Percentiles rank a stretch among this genome's conserved stretches.
Conservation (phyloP, 345 rosid species). For the Psidium friedrichsthalianum region DNA sequence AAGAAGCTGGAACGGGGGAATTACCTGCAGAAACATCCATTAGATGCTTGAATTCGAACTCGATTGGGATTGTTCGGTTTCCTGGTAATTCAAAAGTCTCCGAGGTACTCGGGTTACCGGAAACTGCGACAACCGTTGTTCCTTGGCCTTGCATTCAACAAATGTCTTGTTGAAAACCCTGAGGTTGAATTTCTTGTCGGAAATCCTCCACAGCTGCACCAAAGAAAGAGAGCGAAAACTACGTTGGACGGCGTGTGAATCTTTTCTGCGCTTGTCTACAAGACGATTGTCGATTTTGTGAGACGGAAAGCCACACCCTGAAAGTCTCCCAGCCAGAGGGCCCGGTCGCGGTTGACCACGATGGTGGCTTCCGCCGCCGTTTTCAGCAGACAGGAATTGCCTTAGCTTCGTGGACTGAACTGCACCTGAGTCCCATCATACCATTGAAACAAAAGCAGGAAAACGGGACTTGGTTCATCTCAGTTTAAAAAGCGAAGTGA, state of each 20-base stretch:
- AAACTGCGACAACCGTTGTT: not conserved
- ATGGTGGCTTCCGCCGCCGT: constrained; percentile 12
- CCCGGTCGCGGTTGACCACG: not conserved
- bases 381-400: constrained; percentile 11
- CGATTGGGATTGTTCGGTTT: not conserved
- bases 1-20: not conserved
- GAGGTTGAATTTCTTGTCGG: not conserved
- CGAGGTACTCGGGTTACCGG: not conserved
- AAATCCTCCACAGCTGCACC: not conserved
- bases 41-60: not conserved
- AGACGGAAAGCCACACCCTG: constrained; percentile 4
- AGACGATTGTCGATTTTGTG: not conserved
- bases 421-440: constrained; percentile 32
- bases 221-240: not conserved
- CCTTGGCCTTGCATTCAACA: not conserved
- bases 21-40: not conserved
- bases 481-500: not conserved
- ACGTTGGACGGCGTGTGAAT: not conserved
- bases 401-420: constrained; percentile 16
- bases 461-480: not conserved
- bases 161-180: not conserved
- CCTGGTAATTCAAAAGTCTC: not conserved
- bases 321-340: constrained; percentile 28
- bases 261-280: not conserved
- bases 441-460: not conserved